phyloP scores from a whole-genome alignment of 352 stramenopile genomes.

The Phytophthora ohioensis region DNA sequence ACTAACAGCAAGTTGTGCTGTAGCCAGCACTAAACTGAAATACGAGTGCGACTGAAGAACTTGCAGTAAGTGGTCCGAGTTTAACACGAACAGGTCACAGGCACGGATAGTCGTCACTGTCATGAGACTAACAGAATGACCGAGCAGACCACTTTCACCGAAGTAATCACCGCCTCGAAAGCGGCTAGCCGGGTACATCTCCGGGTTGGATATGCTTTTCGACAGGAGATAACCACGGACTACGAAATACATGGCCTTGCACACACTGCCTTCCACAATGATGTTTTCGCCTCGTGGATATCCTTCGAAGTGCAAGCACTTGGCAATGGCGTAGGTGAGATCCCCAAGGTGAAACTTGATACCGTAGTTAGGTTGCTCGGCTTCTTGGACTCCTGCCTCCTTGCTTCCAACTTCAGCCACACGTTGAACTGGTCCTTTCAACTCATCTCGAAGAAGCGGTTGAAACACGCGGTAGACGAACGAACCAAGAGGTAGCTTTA shows the following conservation, averaged over 20 bases:
- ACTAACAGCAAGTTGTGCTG: constrained; percentile 49
- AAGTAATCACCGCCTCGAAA: constrained; percentile 69
- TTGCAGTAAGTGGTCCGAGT: constrained; percentile 56
- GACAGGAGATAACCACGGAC: constrained; percentile 64
- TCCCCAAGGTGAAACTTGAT: constrained; percentile 25
- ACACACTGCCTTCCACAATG: constrained; percentile 68
- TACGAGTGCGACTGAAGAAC: constrained; percentile 48
- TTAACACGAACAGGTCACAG: constrained; percentile 69
- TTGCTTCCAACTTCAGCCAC: neutral
- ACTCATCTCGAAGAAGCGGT: constrained; percentile 35
- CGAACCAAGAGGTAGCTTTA: constrained; percentile 49
- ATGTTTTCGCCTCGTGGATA: constrained; percentile 68
- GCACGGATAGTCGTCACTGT: constrained; percentile 63
- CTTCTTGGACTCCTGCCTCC: constrained; percentile 8
- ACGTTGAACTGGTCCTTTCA: neutral
- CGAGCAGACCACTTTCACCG: constrained; percentile 59
- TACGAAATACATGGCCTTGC: constrained; percentile 76
- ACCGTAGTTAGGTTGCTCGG: constrained; percentile 4
- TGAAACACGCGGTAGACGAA: constrained; percentile 59
- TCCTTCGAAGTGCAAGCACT: constrained; percentile 66
- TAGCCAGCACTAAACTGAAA: constrained; percentile 54
- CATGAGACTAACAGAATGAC: constrained; percentile 61
- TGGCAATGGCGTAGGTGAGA: constrained; percentile 53
- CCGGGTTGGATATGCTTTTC: constrained; percentile 57
- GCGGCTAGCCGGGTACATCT: constrained; percentile 53